A percentile compares a stretch with the other conserved stretches of the same genome.
Conservation (phyloP, 202 grass and related monocot genomes). For the Setaria italica region DNA sequence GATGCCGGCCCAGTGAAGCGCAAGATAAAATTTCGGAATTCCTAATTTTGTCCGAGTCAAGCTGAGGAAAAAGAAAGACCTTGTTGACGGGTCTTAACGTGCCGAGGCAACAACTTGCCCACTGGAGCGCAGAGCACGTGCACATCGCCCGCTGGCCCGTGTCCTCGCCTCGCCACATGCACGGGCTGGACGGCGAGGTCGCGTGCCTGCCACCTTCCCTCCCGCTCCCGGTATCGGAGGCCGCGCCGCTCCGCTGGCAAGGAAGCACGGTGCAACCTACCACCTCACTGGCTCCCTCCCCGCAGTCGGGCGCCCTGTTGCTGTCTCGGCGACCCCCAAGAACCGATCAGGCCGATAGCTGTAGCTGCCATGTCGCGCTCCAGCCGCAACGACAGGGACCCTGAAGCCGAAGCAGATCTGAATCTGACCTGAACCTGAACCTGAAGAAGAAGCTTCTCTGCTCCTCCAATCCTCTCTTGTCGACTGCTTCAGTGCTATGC, state of each 20-base stretch:
- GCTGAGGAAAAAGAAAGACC: background rate
- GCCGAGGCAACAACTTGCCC: background rate
- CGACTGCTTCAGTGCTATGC: background rate
- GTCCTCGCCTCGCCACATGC: background rate
- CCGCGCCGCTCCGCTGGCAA: background rate
- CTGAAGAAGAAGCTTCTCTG: background rate
- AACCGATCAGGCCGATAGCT: background rate
- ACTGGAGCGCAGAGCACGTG: background rate
- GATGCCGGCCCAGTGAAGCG: too few species aligned
- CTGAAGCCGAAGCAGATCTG: slow-evolving; percentile 56
- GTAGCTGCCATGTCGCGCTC: slow-evolving; percentile 43
- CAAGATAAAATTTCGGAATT: too few species aligned
- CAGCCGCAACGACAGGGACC: slow-evolving; percentile 47
- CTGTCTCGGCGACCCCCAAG: background rate
- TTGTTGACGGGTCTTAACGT: background rate
- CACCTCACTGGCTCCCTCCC: background rate
- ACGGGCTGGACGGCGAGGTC: background rate
- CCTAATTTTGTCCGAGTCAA: background rate
- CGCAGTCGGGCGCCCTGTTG: slow-evolving; percentile 5
- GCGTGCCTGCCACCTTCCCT: background rate
- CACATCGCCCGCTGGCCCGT: background rate
- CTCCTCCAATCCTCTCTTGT: background rate
- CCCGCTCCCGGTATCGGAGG: background rate
- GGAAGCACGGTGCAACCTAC: background rate
- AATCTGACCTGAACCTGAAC: slow-evolving; percentile 48